Percentiles rank a stretch among this genome's conserved stretches.
phyloP scores from a whole-genome alignment of 2,329 filamentous ascomycete species.

The Dothistroma septosporum region DNA sequence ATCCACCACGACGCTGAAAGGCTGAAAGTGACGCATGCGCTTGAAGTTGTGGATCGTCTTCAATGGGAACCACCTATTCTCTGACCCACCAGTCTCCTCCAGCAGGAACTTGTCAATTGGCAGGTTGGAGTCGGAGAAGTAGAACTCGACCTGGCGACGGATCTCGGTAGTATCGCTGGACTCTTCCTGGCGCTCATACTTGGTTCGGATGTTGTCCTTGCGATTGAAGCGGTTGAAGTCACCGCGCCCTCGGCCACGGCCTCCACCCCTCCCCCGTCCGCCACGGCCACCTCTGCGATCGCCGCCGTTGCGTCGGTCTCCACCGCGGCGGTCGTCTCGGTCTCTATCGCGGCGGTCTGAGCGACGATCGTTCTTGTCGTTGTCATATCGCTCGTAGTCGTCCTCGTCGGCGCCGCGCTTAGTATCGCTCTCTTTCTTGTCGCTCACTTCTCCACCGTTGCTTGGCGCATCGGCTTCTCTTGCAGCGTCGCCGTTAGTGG shows the following conservation, averaged over 20 bases:
- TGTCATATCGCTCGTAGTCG: constrained; percentile 6
- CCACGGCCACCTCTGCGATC: constrained; percentile 15
- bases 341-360: constrained; percentile 14
- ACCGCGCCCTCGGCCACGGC: constrained; percentile 11
- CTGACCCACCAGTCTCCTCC: constrained; percentile 67
- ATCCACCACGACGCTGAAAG: constrained; percentile 74
- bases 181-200: constrained; percentile 54
- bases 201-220: constrained; percentile 22
- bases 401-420: constrained; percentile 11
- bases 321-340: constrained; percentile 11
- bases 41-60: constrained; percentile 80
- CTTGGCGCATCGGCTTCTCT: constrained; percentile 13
- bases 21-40: constrained; percentile 93
- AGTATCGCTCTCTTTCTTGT: constrained; percentile 20
- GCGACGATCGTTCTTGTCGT: constrained; percentile 13
- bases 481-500: constrained; percentile 17
- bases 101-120: constrained; percentile 85
- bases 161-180: constrained; percentile 76
- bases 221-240: constrained; percentile 9
- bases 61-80: constrained; percentile 77
- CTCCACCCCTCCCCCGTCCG: constrained; percentile 14
- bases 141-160: constrained; percentile 91
- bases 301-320: constrained; percentile 9
- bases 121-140: constrained; percentile 90
- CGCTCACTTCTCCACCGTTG: constrained; percentile 13